Conservation (phyloP, 306 rosid genomes). For the Fagus sylvatica region DNA sequence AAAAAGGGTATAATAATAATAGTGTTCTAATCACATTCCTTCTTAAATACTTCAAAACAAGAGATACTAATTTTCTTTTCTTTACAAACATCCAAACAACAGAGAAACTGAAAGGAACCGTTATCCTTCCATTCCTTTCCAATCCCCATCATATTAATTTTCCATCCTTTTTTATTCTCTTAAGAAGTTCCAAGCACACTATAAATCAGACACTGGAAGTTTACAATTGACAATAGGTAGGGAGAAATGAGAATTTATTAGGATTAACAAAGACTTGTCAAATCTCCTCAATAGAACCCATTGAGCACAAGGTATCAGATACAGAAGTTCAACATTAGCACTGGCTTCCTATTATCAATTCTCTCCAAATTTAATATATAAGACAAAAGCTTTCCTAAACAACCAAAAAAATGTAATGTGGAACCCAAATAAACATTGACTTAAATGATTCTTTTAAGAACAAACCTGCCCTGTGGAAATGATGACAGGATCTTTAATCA, state of each 20-base stretch:
- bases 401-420: not conserved
- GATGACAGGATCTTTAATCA: slow-evolving; percentile 93
- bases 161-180: no score
- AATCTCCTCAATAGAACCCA: not conserved
- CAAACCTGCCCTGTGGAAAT: slow-evolving; percentile 90
- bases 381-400: not conserved
- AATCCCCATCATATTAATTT: no score
- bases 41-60: no score
- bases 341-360: not conserved
- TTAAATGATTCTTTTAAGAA: not conserved
- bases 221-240: not conserved
- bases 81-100: no score
- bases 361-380: not conserved
- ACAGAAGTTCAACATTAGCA: not conserved
- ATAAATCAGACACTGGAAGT: not conserved
- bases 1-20: no score
- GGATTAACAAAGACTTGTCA: not conserved
- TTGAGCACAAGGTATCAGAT: not conserved
- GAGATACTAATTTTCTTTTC: no score
- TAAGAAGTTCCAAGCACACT: no score
- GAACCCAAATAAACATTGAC: not conserved
- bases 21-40: no score
- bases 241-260: not conserved
- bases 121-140: no score
- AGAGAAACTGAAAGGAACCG: no score